Evolutionary conservation across 2,329 filamentous ascomycete species (phyloP).

Genomic region (Cryphonectria carpinicola): DNA sequence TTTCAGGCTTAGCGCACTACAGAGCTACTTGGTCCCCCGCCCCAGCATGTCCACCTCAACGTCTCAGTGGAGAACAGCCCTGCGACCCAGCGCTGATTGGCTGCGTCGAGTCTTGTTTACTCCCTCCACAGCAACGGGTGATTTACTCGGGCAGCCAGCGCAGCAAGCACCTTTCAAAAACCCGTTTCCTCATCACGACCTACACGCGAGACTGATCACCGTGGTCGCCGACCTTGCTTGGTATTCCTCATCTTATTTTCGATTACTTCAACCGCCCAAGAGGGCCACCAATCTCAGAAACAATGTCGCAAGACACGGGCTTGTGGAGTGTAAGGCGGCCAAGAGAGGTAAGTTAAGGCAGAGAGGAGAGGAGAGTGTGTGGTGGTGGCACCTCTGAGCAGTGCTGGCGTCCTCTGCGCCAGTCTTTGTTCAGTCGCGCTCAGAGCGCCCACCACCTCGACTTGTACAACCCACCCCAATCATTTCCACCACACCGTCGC

Average conservation of each 20-base stretch:
- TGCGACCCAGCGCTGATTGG: conserved; percentile 14
- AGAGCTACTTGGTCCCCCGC: background rate
- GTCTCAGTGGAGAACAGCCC: background rate
- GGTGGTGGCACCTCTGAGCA: conserved; percentile 12
- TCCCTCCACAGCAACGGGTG: conserved; percentile 26
- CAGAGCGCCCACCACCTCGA: conserved; percentile 23
- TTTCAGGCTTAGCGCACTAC: background rate
- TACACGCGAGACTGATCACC: conserved; percentile 10
- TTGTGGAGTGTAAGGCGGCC: conserved; percentile 91
- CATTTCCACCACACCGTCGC: conserved; percentile 53
- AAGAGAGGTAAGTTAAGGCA: conserved; percentile 71
- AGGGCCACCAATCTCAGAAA: conserved; percentile 33
- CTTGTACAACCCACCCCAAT: conserved; percentile 33
- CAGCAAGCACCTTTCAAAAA: conserved; percentile 16
- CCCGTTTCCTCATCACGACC: conserved; percentile 8
- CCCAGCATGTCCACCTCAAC: background rate
- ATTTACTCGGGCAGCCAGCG: background rate
- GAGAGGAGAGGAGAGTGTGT: background rate
- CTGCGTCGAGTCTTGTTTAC: conserved; percentile 22
- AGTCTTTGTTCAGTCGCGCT: conserved; percentile 28
- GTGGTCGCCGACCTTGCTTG: conserved; percentile 1
- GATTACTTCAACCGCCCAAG: background rate
- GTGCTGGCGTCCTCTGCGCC: conserved; percentile 1
- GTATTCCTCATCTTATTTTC: background rate
- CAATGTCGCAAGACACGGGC: conserved; percentile 85